These are phyloP conservation scores for Dendrocalamus latiflorus DNA, from an alignment of 202 grass and related monocot species.

Conservation along the genomic window DNA sequence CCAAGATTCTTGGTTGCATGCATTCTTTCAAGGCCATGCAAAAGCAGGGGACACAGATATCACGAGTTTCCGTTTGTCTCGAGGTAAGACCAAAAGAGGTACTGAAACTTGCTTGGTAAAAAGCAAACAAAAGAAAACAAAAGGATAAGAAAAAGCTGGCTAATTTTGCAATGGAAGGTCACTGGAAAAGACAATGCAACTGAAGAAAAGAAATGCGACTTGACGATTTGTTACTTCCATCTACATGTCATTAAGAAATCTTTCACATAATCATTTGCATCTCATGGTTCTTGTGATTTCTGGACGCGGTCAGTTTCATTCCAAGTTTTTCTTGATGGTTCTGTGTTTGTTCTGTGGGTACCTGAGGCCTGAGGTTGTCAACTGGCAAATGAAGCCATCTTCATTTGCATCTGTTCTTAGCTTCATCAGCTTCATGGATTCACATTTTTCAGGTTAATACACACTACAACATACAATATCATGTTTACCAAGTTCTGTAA, in stretches of 20 bases:
- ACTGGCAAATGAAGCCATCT: neutral
- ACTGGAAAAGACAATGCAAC: conserved; percentile 29
- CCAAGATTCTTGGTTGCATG: conserved; percentile 54
- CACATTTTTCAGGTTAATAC: neutral
- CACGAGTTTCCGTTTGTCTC: conserved; percentile 53
- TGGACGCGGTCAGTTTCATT: neutral
- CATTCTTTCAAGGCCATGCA: conserved; percentile 54
- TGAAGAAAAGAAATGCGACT: conserved; percentile 4
- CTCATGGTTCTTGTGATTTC: neutral
- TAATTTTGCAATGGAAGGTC: conserved; percentile 26
- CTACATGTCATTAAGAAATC: neutral
- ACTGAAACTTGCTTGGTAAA: conserved; percentile 28
- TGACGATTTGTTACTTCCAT: neutral
- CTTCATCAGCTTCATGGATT: neutral
- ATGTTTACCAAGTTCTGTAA: neutral
- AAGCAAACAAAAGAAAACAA: conserved; percentile 47
- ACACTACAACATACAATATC: neutral
- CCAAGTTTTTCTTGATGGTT: neutral
- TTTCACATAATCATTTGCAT: neutral
- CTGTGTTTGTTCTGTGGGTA: no score
- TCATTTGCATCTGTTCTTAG: neutral
- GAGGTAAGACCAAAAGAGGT: conserved; percentile 45
- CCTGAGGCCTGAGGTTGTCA: neutral
- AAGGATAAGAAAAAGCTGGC: conserved; percentile 26
- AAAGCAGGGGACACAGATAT: conserved; percentile 53